A percentile compares a stretch with the other conserved stretches of the same genome.
Evolutionary conservation across 257 asterid species (phyloP).

Genomic region (Gentiana straminea): DNA sequence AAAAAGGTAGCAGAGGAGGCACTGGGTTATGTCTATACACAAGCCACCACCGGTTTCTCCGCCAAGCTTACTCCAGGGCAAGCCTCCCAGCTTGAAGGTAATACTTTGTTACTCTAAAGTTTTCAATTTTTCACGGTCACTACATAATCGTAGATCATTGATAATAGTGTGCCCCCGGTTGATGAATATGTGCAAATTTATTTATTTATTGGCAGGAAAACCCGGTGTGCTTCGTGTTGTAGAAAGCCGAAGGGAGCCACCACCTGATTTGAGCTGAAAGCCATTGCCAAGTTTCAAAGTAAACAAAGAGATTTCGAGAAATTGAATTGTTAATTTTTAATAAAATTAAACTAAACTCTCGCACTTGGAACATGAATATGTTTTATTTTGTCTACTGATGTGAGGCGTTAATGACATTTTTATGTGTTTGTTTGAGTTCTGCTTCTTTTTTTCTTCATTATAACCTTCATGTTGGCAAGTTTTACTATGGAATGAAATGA

Average conservation of each 20-base stretch:
- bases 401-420: no score
- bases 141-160: background rate
- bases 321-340: no score
- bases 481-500: no score
- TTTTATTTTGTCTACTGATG: no score
- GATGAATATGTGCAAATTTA: background rate
- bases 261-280: background rate
- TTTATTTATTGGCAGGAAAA: background rate
- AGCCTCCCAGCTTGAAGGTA: slow-evolving; percentile 4
- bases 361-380: no score
- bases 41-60: slow-evolving; percentile 1
- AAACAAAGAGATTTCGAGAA: no score
- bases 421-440: no score
- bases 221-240: background rate
- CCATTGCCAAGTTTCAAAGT: no score
- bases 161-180: background rate
- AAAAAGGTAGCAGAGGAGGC: slow-evolving; percentile 4
- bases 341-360: no score
- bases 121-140: no score
- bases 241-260: background rate
- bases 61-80: background rate
- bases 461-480: no score
- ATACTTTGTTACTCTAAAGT: background rate
- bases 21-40: slow-evolving; percentile 6
- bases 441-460: no score